Base-by-base conservation (phyloP, 176 grass and related monocot genomes). In the Luzula sylvatica region DNA sequence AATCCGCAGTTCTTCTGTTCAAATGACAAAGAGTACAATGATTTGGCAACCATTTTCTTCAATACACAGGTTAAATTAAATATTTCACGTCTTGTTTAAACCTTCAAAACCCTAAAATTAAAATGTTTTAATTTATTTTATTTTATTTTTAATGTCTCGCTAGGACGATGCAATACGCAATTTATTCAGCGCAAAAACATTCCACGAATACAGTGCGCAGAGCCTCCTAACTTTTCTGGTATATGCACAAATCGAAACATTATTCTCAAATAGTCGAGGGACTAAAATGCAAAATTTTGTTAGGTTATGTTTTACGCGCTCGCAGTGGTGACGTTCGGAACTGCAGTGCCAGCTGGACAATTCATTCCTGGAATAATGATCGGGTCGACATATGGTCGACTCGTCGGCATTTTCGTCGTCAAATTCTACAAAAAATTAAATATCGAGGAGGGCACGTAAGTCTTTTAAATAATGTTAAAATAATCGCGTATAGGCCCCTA, bases 351-450 rank as follows among this genome's bases (percentile, higher is more conserved):
- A 53, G 92, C 92, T 77, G 92, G 92, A 47, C 92, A 96, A 47
- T 96, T 96, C 35, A 74, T 96, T 60, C 92, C 92, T 71, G 92
- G 92, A 76, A 96, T 96, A 79, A 96, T 96, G 92, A 96, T 96
- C 46, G 92, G 92, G 61, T 96, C 92, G 60, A 96, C 92, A 1
- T 96, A 96, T 74, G 92, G 92, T 0, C 77, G 92, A n/a, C 92
- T 96, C 71, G 92, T 96, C 68, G 92, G 92, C 62, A 96, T 96
- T 77, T 65, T 76, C 25, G 92, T 96, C 48, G 92, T 96, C 38
- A 96, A 86, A 72, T 90, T 74, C 5, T 96, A 89, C 74, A 89
- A 79, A 73, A 89, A 71, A 46, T 77, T 89, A 72, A 86, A 96
- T 65, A 75, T 86, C 18, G 92, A 96, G 0, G 92, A 96, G 81